Base-by-base conservation (phyloP, 2,329 filamentous ascomycete genomes). In the Dichotomopilus funicola region DNA sequence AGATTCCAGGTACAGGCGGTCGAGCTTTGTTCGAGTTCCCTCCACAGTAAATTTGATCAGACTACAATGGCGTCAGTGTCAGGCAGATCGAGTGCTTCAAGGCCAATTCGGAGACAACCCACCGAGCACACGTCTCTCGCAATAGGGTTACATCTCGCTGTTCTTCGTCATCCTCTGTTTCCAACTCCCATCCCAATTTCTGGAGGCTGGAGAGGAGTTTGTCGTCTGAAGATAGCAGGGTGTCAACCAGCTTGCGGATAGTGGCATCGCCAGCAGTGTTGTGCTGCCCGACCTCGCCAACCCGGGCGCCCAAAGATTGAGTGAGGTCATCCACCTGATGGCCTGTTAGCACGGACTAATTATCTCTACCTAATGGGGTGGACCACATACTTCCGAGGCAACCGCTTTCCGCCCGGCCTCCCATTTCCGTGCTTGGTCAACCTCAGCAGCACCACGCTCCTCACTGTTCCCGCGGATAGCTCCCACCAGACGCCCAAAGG, bases 171-270 rank as follows among this genome's bases (percentile, higher is more conserved):
- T 78, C 72, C 47, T 78, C 74, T 4, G 73, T 73, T 8, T 81
- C 73, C 3, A 88, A 74, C 61, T 85, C 83, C 56, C 77, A 78
- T 0, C 84, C 78, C 1, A 89, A 75, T 61, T 86, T 87, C 64
- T 87, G 82, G 2, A 89, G 71, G 56, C 83, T 83, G 19, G 78
- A 73, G 1, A 89, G 71, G 2, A 88, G 73, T 58, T 80, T 82
- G 64, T 89, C 85, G 57, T 89, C 86, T 1, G 82, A 79, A 7
- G 75, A 73, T 7, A 87, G 70, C 9, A 80, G 67, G 12, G 71
- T 72, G 27, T 76, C 73, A 0, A 83, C 70, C 0, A 75, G 75
- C 54, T 76, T 72, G 47, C 75, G 76, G 12, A 85, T 66, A 3
- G 70, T 69, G 1, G 72, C 67, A 4, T 72, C 73, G 0, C 76